Evolutionary conservation across 805 yeast genomes (phyloP).

Genomic region (Candida manassasensis): DNA sequence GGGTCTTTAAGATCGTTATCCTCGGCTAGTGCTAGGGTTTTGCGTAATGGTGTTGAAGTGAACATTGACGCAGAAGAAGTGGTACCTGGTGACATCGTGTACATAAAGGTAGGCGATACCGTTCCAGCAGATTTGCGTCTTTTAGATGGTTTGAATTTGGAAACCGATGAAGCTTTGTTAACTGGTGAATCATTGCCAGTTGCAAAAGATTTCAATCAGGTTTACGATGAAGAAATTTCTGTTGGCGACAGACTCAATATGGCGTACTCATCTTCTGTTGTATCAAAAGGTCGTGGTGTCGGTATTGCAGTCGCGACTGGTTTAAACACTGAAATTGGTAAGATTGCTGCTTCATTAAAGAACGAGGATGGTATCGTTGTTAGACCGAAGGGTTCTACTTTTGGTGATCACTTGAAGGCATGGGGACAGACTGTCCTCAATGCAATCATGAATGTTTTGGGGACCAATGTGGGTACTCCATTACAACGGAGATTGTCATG

Average conservation of each 20-base stretch:
- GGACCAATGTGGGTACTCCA: conserved; percentile 78
- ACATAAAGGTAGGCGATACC: conserved; percentile 66
- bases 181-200: conserved; percentile 68
- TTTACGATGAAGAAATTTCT: conserved; percentile 41
- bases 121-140: conserved; percentile 71
- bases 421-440: conserved; percentile 46
- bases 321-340: conserved; percentile 67
- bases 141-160: conserved; percentile 55
- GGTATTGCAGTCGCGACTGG: conserved; percentile 71
- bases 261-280: conserved; percentile 66
- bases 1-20: conserved; percentile 62
- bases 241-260: conserved; percentile 72
- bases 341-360: conserved; percentile 58
- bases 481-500: conserved; percentile 70
- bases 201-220: conserved; percentile 43
- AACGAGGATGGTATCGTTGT: conserved; percentile 40
- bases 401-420: conserved; percentile 45
- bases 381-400: conserved; percentile 36
- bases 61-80: conserved; percentile 59
- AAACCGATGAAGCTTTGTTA: conserved; percentile 63
- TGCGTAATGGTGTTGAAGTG: conserved; percentile 53
- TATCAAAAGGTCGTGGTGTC: conserved; percentile 69
- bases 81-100: conserved; percentile 70
- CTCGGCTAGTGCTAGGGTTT: conserved; percentile 66
- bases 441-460: conserved; percentile 63